A percentile compares a stretch with the other conserved stretches of the same genome.
phyloP scores from a whole-genome alignment of 1,139 yeast species.

The Pichia sorboxylosa region DNA sequence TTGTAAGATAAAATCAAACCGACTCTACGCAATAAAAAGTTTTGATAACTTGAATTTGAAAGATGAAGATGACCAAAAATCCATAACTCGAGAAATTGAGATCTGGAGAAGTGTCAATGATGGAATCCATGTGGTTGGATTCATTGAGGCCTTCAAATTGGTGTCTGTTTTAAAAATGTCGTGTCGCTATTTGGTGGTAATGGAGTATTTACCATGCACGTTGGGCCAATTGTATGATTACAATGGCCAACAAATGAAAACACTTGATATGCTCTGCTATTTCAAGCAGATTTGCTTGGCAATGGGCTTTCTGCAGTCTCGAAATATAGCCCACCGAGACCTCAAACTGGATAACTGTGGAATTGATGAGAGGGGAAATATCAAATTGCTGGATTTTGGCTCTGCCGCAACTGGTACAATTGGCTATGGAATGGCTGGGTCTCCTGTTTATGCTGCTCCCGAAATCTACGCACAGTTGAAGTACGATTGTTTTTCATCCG shows the following conservation, averaged over 20 bases:
- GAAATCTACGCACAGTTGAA: constrained; percentile 29
- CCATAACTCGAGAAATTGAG: constrained; percentile 28
- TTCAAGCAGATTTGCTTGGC: constrained; percentile 36
- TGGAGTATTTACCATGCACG: constrained; percentile 38
- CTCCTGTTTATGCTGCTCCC: constrained; percentile 36
- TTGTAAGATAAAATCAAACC: too few relatives aligned
- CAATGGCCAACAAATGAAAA: constrained; percentile 20
- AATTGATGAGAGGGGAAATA: constrained; percentile 32
- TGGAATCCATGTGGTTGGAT: constrained; percentile 27
- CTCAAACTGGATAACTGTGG: constrained; percentile 45
- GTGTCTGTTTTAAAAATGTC: constrained; percentile 20
- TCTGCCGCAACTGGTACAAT: constrained; percentile 25
- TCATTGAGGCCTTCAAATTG: constrained; percentile 31
- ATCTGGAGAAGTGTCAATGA: constrained; percentile 7
- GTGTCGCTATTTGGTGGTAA: constrained; percentile 26
- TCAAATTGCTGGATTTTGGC: constrained; percentile 46
- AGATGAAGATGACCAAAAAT: constrained; percentile 26
- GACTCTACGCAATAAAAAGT: constrained; percentile 34
- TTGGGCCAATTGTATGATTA: constrained; percentile 32
- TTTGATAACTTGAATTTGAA: constrained; percentile 27
- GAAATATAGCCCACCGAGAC: constrained; percentile 44
- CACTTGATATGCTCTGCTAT: constrained; percentile 31
- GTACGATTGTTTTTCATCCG: constrained; percentile 33
- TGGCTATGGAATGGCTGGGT: constrained; percentile 38
- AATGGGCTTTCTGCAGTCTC: constrained; percentile 31